These are phyloP conservation scores for Amaranthus hypochondriacus DNA, from an alignment of 148 eudicot genomes.

Conservation along the genomic window DNA sequence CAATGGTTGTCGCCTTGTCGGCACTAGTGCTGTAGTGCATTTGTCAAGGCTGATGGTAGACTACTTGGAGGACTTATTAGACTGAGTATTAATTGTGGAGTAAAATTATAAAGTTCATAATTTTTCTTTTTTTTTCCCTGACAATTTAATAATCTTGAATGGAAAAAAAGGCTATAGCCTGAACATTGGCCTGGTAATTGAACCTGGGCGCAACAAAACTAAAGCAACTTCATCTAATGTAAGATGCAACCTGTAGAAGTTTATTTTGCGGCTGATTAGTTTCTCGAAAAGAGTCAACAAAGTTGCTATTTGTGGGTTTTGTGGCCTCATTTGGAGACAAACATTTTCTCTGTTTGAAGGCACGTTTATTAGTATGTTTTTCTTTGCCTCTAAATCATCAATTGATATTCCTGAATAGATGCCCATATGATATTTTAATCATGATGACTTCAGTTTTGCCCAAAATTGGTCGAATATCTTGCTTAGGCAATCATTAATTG, in stretches of 20 bases:
- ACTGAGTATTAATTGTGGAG: no score
- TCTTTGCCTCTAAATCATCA: neutral
- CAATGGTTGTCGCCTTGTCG: no score
- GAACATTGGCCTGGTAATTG: no score
- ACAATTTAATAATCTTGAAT: no score
- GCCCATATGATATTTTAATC: neutral
- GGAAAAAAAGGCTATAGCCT: no score
- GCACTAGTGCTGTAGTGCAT: no score
- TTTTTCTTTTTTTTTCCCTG: no score
- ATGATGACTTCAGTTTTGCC: neutral
- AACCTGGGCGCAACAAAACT: no score
- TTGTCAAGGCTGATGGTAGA: no score
- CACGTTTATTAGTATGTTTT: neutral
- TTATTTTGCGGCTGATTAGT: no score
- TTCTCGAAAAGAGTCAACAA: neutral
- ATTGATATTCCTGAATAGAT: neutral
- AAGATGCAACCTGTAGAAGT: neutral
- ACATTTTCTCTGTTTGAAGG: neutral
- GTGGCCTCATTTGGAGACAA: neutral
- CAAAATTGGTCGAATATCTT: neutral
- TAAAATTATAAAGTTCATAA: no score
- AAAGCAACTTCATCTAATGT: neutral
- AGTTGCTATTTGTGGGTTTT: neutral
- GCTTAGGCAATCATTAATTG: neutral
- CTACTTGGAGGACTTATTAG: no score